These are phyloP conservation scores for Chalaropsis ovoidea DNA, from an alignment of 2,329 filamentous ascomycete species.

Conservation along the genomic window DNA sequence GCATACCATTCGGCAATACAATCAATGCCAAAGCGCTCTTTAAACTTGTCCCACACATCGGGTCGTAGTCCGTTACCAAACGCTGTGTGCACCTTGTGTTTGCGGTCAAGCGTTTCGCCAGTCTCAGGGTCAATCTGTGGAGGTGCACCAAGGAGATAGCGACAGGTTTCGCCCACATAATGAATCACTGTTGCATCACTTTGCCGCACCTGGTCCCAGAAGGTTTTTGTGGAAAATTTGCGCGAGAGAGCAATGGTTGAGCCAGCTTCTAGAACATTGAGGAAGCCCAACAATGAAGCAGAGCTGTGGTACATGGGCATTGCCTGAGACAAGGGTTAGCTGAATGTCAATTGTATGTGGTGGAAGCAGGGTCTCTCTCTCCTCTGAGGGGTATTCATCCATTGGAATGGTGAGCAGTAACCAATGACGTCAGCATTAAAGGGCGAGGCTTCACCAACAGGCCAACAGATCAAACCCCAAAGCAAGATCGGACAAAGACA, in stretches of 20 bases:
- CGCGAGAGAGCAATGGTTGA: slow-evolving; percentile 61
- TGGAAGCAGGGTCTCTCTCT: slow-evolving; percentile 2
- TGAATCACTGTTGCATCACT: slow-evolving; percentile 66
- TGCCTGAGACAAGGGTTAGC: slow-evolving; percentile 39
- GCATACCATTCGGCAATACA: slow-evolving; percentile 73
- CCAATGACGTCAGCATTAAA: not conserved
- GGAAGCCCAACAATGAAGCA: slow-evolving; percentile 59
- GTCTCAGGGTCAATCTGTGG: slow-evolving; percentile 52
- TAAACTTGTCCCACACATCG: slow-evolving; percentile 77
- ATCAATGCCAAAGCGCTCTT: slow-evolving; percentile 66
- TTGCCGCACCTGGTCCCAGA: slow-evolving; percentile 66
- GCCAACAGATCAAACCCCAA: slow-evolving; percentile 6
- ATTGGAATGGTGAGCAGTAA: not conserved
- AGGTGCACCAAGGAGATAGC: slow-evolving; percentile 64
- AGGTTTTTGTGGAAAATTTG: slow-evolving; percentile 66
- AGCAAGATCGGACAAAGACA: slow-evolving; percentile 1
- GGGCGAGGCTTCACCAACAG: not conserved
- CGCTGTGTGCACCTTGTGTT: slow-evolving; percentile 61
- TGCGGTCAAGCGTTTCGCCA: slow-evolving; percentile 58
- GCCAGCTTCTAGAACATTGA: slow-evolving; percentile 48
- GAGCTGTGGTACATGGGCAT: slow-evolving; percentile 89
- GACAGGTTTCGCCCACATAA: slow-evolving; percentile 80
- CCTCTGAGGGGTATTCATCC: not conserved
- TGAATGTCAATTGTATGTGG: not conserved
- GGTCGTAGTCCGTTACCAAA: slow-evolving; percentile 80